phyloP scores from a whole-genome alignment of 768 basidiomycete genomes.

The Chalciporus chontae region DNA sequence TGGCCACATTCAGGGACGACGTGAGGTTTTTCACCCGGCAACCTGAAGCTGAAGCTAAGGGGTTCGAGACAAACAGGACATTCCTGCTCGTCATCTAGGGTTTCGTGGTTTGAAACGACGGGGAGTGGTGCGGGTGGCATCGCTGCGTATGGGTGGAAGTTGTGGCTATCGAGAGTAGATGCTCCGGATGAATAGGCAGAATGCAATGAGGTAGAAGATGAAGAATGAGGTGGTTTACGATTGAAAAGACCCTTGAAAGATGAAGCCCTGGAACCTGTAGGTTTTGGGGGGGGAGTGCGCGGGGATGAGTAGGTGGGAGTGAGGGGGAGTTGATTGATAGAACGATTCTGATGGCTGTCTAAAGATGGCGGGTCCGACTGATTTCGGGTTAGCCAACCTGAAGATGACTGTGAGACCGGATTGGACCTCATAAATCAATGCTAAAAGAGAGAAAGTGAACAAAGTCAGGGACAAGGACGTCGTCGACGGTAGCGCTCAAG shows the following conservation, averaged over 20 bases:
- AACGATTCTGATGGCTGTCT: constrained; percentile 29
- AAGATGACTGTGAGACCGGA: constrained; percentile 24
- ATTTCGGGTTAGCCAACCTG: constrained; percentile 37
- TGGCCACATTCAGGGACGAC: constrained; percentile 98
- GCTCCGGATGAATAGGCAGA: constrained; percentile 40
- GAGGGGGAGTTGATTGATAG: constrained; percentile 35
- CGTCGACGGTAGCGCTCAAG: constrained; percentile 8
- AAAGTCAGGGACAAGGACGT: constrained; percentile 9
- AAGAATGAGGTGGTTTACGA: constrained; percentile 39
- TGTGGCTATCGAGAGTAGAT: constrained; percentile 37
- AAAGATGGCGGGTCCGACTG: constrained; percentile 35
- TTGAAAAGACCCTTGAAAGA: constrained; percentile 44
- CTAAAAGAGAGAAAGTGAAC: not conserved
- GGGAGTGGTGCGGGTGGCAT: constrained; percentile 67
- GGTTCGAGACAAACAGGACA: constrained; percentile 98
- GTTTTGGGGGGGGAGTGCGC: constrained; percentile 27
- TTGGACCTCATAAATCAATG: constrained; percentile 34
- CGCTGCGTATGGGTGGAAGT: constrained; percentile 51
- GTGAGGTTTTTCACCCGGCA: constrained; percentile 96
- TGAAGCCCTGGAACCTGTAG: constrained; percentile 33
- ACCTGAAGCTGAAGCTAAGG: constrained; percentile 85
- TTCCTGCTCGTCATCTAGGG: constrained; percentile 75
- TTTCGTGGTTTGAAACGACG: constrained; percentile 63
- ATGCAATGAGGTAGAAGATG: constrained; percentile 50
- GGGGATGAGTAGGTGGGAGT: constrained; percentile 44